Conservation (phyloP, 2,329 filamentous ascomycete species). For the Hypoxylon sp. region DNA sequence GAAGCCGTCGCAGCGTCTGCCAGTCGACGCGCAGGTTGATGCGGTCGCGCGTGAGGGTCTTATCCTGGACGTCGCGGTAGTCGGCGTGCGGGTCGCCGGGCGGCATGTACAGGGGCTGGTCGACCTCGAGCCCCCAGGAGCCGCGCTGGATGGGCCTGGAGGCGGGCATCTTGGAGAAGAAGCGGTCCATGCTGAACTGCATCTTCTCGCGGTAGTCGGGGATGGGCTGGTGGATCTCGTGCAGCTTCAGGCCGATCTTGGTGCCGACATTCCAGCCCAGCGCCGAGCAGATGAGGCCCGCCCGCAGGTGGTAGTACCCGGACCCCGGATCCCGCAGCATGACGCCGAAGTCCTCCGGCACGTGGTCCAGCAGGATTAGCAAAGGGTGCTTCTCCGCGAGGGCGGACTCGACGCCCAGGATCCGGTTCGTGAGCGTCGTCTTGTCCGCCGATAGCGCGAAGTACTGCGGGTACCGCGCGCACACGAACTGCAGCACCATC, state of each 20-base stretch:
- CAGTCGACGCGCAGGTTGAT: conserved; percentile 83
- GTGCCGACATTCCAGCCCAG: conserved; percentile 82
- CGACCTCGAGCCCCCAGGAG: conserved; percentile 85
- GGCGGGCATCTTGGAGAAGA: conserved; percentile 81
- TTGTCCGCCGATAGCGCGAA: conserved; percentile 70
- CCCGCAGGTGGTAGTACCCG: conserved; percentile 79
- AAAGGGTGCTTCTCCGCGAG: conserved; percentile 74
- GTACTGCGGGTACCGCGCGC: conserved; percentile 78
- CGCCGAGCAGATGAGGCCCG: conserved; percentile 81
- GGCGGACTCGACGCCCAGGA: conserved; percentile 72
- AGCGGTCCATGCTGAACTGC: conserved; percentile 89
- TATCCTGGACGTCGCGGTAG: conserved; percentile 68
- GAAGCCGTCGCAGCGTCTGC: conserved; percentile 85
- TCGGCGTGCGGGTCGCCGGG: conserved; percentile 73
- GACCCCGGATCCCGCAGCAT: conserved; percentile 77
- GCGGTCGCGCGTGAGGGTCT: conserved; percentile 66
- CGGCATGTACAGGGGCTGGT: conserved; percentile 79
- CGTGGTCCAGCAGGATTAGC: conserved; percentile 77
- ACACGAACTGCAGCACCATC: conserved; percentile 84
- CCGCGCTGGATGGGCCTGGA: conserved; percentile 83
- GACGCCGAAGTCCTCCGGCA: conserved; percentile 87
- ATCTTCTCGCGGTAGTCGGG: conserved; percentile 91
- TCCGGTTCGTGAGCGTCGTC: conserved; percentile 73
- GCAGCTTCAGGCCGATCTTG: conserved; percentile 78
- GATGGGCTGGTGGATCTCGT: conserved; percentile 78